phyloP scores from a whole-genome alignment of 768 basidiomycete genomes.

The Auriculariales sp. region DNA sequence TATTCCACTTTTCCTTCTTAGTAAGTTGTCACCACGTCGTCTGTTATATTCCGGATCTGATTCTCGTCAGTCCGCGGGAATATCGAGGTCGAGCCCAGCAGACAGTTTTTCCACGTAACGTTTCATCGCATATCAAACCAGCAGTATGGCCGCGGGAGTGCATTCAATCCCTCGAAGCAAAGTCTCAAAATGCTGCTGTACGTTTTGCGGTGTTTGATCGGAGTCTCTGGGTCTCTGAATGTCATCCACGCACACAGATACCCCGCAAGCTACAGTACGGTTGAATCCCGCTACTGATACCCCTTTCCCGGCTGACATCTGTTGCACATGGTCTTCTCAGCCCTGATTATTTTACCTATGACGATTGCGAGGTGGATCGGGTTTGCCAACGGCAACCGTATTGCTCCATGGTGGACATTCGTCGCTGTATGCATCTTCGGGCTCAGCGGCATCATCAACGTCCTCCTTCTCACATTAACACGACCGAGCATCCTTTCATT shows the following conservation, averaged over 20 bases:
- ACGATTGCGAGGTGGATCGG: constrained; percentile 26
- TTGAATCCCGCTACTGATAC: neutral
- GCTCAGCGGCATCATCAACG: constrained; percentile 7
- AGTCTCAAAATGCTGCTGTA: constrained; percentile 7
- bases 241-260: neutral
- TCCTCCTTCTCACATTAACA: constrained; percentile 8
- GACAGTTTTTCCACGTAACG: neutral
- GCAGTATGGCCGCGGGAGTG: neutral
- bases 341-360: constrained; percentile 23
- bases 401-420: constrained; percentile 17
- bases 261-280: neutral
- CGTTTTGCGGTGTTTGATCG: neutral
- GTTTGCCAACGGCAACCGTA: constrained; percentile 10
- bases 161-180: constrained; percentile 2
- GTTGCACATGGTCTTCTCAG: neutral
- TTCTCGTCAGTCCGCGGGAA: constrained; percentile 5
- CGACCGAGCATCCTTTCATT: constrained; percentile 10
- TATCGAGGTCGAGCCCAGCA: constrained; percentile 4
- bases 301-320: neutral
- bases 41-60: neutral
- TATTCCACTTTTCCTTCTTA: constrained; percentile 12
- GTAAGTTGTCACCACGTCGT: neutral
- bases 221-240: neutral
- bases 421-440: constrained; percentile 12
- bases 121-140: neutral